phyloP scores from a whole-genome alignment of 2,329 filamentous ascomycete genomes.

The Alternaria brassicicola region DNA sequence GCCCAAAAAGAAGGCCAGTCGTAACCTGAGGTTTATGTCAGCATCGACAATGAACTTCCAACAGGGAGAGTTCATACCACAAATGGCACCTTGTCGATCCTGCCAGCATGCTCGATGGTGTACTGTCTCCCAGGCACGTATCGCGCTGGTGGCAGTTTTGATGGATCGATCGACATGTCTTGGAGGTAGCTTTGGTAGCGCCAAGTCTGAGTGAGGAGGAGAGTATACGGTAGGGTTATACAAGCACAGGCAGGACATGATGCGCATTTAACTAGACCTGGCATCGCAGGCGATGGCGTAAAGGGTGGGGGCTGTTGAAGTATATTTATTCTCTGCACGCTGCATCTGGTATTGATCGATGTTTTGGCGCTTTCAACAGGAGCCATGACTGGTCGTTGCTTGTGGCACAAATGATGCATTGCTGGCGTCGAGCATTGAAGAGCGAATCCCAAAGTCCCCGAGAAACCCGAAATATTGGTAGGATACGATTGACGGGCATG shows the following conservation, averaged over 20 bases:
- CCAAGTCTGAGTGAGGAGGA: not conserved
- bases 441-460: not conserved
- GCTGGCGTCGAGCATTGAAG: not conserved
- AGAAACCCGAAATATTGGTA: not conserved
- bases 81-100: not conserved
- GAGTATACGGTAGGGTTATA: not conserved
- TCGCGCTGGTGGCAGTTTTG: constrained; percentile 1
- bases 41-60: not conserved
- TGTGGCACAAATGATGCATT: not conserved
- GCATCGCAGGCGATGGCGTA: not conserved
- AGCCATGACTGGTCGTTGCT: not conserved
- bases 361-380: not conserved
- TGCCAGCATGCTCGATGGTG: not conserved
- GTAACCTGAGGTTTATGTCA: not conserved
- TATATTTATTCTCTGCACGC: not conserved
- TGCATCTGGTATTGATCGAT: not conserved
- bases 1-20: not conserved
- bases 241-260: not conserved
- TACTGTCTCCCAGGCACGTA: constrained; percentile 3
- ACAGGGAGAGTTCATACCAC: not conserved
- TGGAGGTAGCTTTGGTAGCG: not conserved
- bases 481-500: too few relatives aligned
- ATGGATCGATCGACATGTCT: not conserved
- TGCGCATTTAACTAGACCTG: not conserved
- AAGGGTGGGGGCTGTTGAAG: not conserved